phyloP scores from a whole-genome alignment of 176 grass and related monocot genomes.

The Olyra latifolia region DNA sequence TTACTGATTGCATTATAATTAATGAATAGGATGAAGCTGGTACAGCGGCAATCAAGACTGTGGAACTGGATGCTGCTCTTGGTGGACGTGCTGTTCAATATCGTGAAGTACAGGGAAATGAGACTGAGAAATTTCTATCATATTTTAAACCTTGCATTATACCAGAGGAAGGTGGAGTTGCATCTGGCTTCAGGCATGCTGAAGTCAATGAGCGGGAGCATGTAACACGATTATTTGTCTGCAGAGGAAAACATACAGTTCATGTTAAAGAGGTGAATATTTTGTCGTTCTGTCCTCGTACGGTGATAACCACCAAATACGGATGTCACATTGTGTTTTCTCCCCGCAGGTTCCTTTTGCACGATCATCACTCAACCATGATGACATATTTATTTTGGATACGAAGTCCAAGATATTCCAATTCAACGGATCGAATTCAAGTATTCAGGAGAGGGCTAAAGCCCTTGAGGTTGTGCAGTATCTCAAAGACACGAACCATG shows the following conservation, averaged over 20 bases:
- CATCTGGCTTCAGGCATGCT: slow-evolving; percentile 83
- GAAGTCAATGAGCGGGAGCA: slow-evolving; percentile 72
- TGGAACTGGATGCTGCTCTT: slow-evolving; percentile 93
- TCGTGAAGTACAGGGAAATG: slow-evolving; percentile 93
- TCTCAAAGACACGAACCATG: slow-evolving; percentile 95
- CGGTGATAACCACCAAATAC: not conserved
- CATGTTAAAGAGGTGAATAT: slow-evolving; percentile 90
- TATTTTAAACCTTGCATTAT: slow-evolving; percentile 99
- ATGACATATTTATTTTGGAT: slow-evolving; percentile 99
- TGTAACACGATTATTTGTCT: slow-evolving; percentile 83
- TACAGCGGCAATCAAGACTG: slow-evolving; percentile 94
- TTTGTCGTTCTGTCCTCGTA: slow-evolving; percentile 25
- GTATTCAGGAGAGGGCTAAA: slow-evolving; percentile 99
- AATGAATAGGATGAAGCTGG: slow-evolving; percentile 84
- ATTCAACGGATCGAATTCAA: slow-evolving; percentile 95
- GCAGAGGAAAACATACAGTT: slow-evolving; percentile 96
- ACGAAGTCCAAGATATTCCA: slow-evolving; percentile 96
- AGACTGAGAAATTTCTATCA: slow-evolving; percentile 96
- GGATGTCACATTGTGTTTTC: slow-evolving; percentile 22
- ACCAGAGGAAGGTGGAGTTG: slow-evolving; percentile 80
- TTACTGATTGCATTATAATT: slow-evolving; percentile 43
- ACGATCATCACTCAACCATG: slow-evolving; percentile 94
- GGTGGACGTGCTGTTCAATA: slow-evolving; percentile 96
- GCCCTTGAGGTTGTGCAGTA: slow-evolving; percentile 98
- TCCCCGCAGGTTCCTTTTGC: slow-evolving; percentile 79